Evolutionary conservation across 1,284 basidiomycete genomes (phyloP).

Genomic region (Malassezia caprae): DNA sequence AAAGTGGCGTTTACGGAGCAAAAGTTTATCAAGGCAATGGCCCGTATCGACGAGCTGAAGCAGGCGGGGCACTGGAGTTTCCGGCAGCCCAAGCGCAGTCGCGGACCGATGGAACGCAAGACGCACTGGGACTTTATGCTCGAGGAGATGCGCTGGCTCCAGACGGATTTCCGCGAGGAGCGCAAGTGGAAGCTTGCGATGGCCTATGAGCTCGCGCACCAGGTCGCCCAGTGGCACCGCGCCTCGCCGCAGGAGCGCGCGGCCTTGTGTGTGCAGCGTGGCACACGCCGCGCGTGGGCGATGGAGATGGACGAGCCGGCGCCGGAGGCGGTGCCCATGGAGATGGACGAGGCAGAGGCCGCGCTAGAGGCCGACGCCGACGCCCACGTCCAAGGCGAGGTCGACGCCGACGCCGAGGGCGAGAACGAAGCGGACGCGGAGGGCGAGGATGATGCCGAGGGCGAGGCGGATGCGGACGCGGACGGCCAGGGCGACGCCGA

Average conservation of each 20-base stretch:
- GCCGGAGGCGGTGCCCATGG: background rate
- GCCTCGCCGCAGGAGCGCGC: slow-evolving; percentile 60
- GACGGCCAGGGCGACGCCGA: slow-evolving; percentile 21
- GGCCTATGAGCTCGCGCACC: slow-evolving; percentile 72
- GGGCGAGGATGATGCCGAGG: background rate
- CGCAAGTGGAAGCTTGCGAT: slow-evolving; percentile 79
- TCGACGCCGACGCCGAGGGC: slow-evolving; percentile 22
- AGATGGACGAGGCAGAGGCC: slow-evolving; percentile 1
- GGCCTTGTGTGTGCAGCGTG: slow-evolving; percentile 53
- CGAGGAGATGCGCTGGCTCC: slow-evolving; percentile 99
- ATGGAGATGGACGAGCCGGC: slow-evolving; percentile 5
- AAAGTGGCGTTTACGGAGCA: slow-evolving; percentile 45
- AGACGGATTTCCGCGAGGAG: slow-evolving; percentile 87
- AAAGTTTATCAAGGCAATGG: slow-evolving; percentile 60
- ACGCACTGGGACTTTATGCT: slow-evolving; percentile 90
- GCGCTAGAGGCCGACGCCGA: slow-evolving; percentile 19
- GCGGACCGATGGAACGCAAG: slow-evolving; percentile 68
- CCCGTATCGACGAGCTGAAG: slow-evolving; percentile 76
- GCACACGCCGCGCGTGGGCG: background rate
- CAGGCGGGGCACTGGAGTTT: slow-evolving; percentile 76
- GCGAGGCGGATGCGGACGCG: slow-evolving; percentile 23
- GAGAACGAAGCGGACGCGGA: background rate
- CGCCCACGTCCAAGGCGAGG: slow-evolving; percentile 12
- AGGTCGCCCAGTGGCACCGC: slow-evolving; percentile 77
- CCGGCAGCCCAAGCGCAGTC: slow-evolving; percentile 86